phyloP scores from a whole-genome alignment of 1,139 yeast genomes.

The Zygotorulaspora mrakii region DNA sequence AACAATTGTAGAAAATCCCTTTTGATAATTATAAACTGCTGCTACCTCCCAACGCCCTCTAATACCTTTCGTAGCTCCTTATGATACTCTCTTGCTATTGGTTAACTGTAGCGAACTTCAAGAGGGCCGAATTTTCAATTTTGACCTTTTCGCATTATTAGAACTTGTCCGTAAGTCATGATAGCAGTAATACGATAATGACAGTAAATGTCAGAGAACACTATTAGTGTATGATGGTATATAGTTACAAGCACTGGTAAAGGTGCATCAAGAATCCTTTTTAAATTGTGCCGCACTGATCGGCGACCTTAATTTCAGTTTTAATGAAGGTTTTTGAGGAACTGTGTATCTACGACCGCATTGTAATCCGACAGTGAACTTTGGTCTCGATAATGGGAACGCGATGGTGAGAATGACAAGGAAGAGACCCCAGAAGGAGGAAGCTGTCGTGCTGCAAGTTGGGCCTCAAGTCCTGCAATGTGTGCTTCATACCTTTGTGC shows the following conservation, averaged over 20 bases:
- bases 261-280: too few relatives aligned
- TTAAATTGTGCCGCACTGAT: too few relatives aligned
- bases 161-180: constrained; percentile 2
- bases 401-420: constrained; percentile 12
- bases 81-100: not conserved
- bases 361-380: constrained; percentile 20
- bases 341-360: constrained; percentile 20
- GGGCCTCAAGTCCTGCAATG: constrained; percentile 25
- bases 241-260: too few relatives aligned
- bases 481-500: constrained; percentile 21
- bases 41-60: not conserved
- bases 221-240: too few relatives aligned
- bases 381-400: constrained; percentile 8
- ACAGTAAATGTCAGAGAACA: too few relatives aligned
- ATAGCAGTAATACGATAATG: too few relatives aligned
- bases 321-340: constrained; percentile 16
- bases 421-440: constrained; percentile 13
- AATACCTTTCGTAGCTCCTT: not conserved
- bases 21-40: not conserved
- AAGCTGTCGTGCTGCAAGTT: constrained; percentile 7
- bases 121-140: constrained; percentile 1
- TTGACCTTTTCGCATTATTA: constrained; percentile 1
- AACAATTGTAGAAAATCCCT: too few relatives aligned
- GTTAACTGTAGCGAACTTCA: not conserved
- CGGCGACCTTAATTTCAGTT: too few relatives aligned